Conservation (phyloP, 768 basidiomycete species). For the Podaxis sp. region DNA sequence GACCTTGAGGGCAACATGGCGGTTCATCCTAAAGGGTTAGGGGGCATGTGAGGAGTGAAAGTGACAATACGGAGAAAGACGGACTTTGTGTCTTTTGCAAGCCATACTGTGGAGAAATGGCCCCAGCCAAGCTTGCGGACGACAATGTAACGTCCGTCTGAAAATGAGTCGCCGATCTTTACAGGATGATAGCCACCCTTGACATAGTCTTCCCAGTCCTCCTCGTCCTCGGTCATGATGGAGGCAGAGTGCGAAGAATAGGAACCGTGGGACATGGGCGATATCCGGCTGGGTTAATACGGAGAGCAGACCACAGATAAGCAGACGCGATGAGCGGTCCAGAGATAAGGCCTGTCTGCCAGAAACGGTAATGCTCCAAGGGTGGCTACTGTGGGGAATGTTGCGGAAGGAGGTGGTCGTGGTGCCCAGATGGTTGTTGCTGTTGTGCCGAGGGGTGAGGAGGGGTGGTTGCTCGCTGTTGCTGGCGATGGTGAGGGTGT, state of each 20-base stretch:
- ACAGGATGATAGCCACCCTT: slow-evolving; percentile 89
- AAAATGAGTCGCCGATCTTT: slow-evolving; percentile 89
- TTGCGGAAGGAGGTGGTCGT: background rate
- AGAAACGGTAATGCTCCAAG: background rate
- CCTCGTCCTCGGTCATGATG: slow-evolving; percentile 87
- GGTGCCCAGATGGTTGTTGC: background rate
- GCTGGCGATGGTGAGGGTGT: background rate
- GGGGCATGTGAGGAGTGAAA: background rate
- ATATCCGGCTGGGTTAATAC: slow-evolving; percentile 3
- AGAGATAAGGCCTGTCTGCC: background rate
- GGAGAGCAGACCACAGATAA: slow-evolving; percentile 4
- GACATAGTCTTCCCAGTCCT: slow-evolving; percentile 87
- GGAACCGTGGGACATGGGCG: slow-evolving; percentile 64
- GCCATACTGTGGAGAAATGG: slow-evolving; percentile 93
- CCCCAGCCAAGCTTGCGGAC: slow-evolving; percentile 96
- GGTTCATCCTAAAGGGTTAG: slow-evolving; percentile 63
- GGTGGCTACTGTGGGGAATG: background rate
- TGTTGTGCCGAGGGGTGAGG: background rate
- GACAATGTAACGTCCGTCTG: slow-evolving; percentile 81
- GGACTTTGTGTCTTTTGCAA: slow-evolving; percentile 78
- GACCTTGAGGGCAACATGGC: slow-evolving; percentile 98
- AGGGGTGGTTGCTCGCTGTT: background rate
- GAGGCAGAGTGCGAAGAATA: slow-evolving; percentile 70
- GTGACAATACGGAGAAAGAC: slow-evolving; percentile 20
- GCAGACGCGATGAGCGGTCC: background rate